Percentiles rank a stretch among this genome's conserved stretches.
Conservation (phyloP, 2,329 filamentous ascomycete genomes). For the Tricladium varicosporioides region DNA sequence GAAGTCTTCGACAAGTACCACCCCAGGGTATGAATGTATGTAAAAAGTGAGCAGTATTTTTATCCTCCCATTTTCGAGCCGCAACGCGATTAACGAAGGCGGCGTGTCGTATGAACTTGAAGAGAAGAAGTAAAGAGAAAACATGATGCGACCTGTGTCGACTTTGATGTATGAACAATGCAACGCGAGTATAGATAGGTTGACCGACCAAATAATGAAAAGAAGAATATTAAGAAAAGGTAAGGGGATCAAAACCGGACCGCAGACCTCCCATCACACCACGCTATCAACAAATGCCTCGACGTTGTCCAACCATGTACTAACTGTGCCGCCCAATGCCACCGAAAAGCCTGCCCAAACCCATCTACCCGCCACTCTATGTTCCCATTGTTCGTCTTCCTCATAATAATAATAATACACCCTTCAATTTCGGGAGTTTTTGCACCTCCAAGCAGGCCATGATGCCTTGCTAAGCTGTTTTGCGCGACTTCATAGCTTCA, state of each 20-base stretch:
- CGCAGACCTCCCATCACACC: not conserved
- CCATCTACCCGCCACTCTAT: conserved; percentile 4
- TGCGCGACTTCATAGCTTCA: conserved; percentile 8
- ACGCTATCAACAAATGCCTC: conserved; percentile 15
- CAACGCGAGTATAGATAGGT: not conserved
- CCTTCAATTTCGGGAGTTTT: not conserved
- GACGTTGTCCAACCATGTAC: conserved; percentile 7
- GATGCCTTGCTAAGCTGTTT: not conserved
- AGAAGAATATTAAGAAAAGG: not conserved
- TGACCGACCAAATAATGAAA: not conserved
- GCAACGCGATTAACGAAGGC: not conserved
- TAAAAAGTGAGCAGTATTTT: not conserved
- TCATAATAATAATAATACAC: conserved; percentile 21
- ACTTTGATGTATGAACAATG: not conserved
- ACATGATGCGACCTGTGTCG: conserved; percentile 9
- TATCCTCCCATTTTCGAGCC: conserved; percentile 1
- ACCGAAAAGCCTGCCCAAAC: not conserved
- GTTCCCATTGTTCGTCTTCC: not conserved
- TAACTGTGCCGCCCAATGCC: not conserved
- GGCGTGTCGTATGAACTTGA: not conserved
- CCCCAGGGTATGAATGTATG: conserved; percentile 3
- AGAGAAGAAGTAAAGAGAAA: conserved; percentile 1
- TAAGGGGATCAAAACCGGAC: conserved; percentile 1
- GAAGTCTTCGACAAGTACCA: conserved; percentile 2
- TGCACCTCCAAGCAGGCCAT: not conserved